phyloP scores from a whole-genome alignment of 1,139 yeast genomes.

The Hemisphaericaspora lyxosophila region DNA sequence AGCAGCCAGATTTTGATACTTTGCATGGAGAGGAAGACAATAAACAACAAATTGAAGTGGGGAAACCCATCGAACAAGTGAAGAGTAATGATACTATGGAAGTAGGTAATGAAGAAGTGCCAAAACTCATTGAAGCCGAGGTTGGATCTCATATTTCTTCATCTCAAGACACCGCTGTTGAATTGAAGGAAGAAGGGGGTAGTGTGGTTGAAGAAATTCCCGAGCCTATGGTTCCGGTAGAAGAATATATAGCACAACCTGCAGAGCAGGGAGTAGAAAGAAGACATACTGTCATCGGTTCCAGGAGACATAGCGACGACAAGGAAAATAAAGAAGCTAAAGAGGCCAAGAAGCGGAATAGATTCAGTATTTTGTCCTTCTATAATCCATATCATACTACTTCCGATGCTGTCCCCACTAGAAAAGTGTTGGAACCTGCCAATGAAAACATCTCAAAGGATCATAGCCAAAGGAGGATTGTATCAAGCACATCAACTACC shows the following conservation, averaged over 20 bases:
- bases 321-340: slow-evolving; percentile 27
- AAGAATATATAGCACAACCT: slow-evolving; percentile 14
- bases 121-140: background rate
- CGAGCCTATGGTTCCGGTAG: slow-evolving; percentile 14
- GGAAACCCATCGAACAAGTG: background rate
- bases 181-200: background rate
- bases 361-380: slow-evolving; percentile 56
- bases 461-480: slow-evolving; percentile 18
- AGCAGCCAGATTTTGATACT: slow-evolving; percentile 28
- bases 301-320: slow-evolving; percentile 8
- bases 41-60: no score
- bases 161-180: slow-evolving; percentile 2
- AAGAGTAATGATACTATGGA: slow-evolving; percentile 1
- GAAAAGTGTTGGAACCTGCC: slow-evolving; percentile 45
- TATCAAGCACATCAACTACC: slow-evolving; percentile 12
- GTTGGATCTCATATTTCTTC: slow-evolving; percentile 3
- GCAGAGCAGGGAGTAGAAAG: slow-evolving; percentile 6
- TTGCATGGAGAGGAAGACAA: background rate
- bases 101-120: background rate
- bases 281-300: slow-evolving; percentile 11
- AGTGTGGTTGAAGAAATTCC: slow-evolving; percentile 4
- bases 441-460: slow-evolving; percentile 27
- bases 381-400: slow-evolving; percentile 20
- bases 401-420: slow-evolving; percentile 11
- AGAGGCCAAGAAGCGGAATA: slow-evolving; percentile 42